Percentiles rank a stretch among this genome's conserved stretches.
phyloP scores from a whole-genome alignment of 768 basidiomycete genomes.

The Tylopilus sp. region DNA sequence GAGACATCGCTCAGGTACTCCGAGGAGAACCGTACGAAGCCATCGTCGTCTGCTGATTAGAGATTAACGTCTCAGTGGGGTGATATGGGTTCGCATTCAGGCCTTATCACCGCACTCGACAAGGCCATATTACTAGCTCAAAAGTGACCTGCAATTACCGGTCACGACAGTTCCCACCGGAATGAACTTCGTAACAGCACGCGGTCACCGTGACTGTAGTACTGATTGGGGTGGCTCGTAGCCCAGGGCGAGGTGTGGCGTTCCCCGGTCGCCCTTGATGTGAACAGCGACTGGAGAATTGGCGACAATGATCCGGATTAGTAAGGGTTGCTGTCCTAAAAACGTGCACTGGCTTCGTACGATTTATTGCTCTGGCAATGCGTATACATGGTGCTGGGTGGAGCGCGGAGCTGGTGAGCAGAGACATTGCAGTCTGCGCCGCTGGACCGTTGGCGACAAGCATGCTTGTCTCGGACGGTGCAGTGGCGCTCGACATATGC shows the following conservation, averaged over 20 bases:
- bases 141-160: conserved; percentile 2
- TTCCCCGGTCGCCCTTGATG: conserved; percentile 15
- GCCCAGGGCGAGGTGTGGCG: conserved; percentile 16
- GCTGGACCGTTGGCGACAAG: neutral
- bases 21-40: conserved; percentile 24
- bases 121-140: conserved; percentile 16
- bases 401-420: neutral
- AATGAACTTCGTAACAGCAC: neutral
- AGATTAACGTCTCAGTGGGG: conserved; percentile 23
- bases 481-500: neutral
- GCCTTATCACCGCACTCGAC: conserved; percentile 13
- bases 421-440: neutral
- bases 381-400: conserved; percentile 6
- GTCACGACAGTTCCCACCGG: conserved; percentile 2
- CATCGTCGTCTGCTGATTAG: conserved; percentile 1
- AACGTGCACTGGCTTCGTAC: conserved; percentile 17
- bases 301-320: conserved; percentile 14
- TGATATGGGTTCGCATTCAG: conserved; percentile 11
- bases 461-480: neutral
- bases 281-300: conserved; percentile 1
- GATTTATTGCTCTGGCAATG: conserved; percentile 23
- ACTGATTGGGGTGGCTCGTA: neutral
- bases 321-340: conserved; percentile 16
- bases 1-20: conserved; percentile 9
- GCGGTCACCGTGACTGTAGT: neutral